Percentiles rank a stretch among this genome's conserved stretches.
phyloP scores from a whole-genome alignment of 768 basidiomycete genomes.

The Amanita pallidorosea region DNA sequence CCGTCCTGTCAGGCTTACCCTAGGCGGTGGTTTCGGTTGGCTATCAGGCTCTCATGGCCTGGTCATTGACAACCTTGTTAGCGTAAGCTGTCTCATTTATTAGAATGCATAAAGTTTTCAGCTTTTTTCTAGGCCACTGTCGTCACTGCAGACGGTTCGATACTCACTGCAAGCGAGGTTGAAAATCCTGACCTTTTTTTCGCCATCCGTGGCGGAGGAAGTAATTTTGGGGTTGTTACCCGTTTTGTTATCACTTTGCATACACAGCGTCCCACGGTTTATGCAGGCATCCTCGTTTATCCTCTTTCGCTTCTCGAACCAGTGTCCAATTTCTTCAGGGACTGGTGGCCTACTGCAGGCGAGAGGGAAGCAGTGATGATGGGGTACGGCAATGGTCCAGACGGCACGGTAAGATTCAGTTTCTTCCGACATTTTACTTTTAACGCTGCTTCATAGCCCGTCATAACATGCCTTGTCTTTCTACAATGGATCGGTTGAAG shows the following conservation, averaged over 20 bases:
- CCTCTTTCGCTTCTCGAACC: slow-evolving; percentile 17
- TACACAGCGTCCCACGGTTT: slow-evolving; percentile 39
- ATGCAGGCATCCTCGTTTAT: slow-evolving; percentile 29
- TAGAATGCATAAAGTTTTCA: not conserved
- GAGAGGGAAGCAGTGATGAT: slow-evolving; percentile 30
- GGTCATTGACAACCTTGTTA: slow-evolving; percentile 35
- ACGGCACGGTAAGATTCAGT: slow-evolving; percentile 21
- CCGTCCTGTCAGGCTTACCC: slow-evolving; percentile 22
- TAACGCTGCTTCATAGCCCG: slow-evolving; percentile 20
- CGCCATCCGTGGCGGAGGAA: slow-evolving; percentile 40
- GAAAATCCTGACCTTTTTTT: slow-evolving; percentile 40
- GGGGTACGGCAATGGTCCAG: slow-evolving; percentile 23
- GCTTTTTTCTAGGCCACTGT: slow-evolving; percentile 24
- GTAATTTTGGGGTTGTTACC: slow-evolving; percentile 45
- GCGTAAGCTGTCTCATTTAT: slow-evolving; percentile 12
- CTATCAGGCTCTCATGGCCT: slow-evolving; percentile 34
- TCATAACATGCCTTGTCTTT: slow-evolving; percentile 25
- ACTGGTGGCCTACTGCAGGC: slow-evolving; percentile 27
- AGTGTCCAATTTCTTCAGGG: slow-evolving; percentile 17
- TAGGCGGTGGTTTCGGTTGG: slow-evolving; percentile 49
- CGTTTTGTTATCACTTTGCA: slow-evolving; percentile 39
- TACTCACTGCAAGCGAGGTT: slow-evolving; percentile 23
- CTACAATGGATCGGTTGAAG: slow-evolving; percentile 40
- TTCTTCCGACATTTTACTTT: not conserved
- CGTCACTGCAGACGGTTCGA: slow-evolving; percentile 32